These are phyloP conservation scores for Apophysomyces ossiformis DNA, from an alignment of 371 early-diverging fungal species.

Conservation along the genomic window DNA sequence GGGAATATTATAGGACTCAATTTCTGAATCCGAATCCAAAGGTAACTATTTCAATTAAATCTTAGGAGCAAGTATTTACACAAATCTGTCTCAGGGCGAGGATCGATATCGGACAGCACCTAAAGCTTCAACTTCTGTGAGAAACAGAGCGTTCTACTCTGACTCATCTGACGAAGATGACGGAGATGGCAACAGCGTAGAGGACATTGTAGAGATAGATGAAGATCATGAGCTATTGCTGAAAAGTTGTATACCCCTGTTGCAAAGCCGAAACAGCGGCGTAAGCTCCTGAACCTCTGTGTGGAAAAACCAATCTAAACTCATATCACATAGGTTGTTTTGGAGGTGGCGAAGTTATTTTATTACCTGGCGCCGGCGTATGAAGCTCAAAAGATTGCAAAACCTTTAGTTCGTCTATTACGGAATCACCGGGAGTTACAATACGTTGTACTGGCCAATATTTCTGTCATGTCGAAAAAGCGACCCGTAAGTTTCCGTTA, in stretches of 20 bases:
- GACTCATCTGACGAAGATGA: conserved; percentile 43
- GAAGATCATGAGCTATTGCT: conserved; percentile 80
- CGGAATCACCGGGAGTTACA: conserved; percentile 76
- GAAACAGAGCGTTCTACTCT: conserved; percentile 41
- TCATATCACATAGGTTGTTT: conserved; percentile 66
- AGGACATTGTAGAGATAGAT: conserved; percentile 56
- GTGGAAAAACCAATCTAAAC: not conserved
- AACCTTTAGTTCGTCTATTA: conserved; percentile 79
- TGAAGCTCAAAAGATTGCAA: conserved; percentile 66
- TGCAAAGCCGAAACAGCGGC: conserved; percentile 87
- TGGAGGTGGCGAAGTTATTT: conserved; percentile 75
- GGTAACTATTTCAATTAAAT: conserved; percentile 17
- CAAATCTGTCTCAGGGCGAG: conserved; percentile 30
- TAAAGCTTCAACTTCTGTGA: conserved; percentile 22
- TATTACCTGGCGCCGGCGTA: conserved; percentile 75
- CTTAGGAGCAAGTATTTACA: too few species aligned
- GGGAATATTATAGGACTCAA: conserved; percentile 46
- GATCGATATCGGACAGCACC: conserved; percentile 37
- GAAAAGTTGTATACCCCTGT: conserved; percentile 71
- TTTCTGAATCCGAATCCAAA: conserved; percentile 66
- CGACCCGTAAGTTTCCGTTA: conserved; percentile 59
- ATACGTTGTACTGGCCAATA: conserved; percentile 79
- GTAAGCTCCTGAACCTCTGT: conserved; percentile 42
- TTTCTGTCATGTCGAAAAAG: conserved; percentile 72
- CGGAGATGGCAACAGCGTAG: conserved; percentile 31